Evolutionary conservation across 768 basidiomycete genomes (phyloP).

Genomic region (Fomitopsis serialis): DNA sequence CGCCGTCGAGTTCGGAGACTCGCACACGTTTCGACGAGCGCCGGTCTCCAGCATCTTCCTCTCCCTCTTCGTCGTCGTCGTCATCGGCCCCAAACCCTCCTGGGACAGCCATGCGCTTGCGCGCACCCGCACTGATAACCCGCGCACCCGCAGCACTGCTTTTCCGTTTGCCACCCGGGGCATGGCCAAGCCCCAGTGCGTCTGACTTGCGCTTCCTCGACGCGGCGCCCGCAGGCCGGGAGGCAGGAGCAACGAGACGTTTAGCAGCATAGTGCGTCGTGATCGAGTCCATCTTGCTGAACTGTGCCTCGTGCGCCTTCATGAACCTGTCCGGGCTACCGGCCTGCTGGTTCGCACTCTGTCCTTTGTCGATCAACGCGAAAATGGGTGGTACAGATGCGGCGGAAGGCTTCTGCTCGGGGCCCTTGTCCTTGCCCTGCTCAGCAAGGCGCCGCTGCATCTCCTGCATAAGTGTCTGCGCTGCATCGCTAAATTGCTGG

Average conservation of each 20-base stretch:
- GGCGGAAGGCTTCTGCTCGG: neutral
- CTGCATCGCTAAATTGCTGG: slow-evolving; percentile 59
- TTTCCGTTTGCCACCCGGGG: slow-evolving; percentile 17
- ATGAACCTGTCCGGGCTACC: slow-evolving; percentile 38
- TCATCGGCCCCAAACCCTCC: slow-evolving; percentile 56
- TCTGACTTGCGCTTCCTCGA: slow-evolving; percentile 47
- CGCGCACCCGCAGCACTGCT: slow-evolving; percentile 31
- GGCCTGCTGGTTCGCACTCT: neutral
- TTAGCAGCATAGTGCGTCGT: slow-evolving; percentile 44
- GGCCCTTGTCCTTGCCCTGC: neutral
- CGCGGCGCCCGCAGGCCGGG: slow-evolving; percentile 17
- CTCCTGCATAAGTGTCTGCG: slow-evolving; percentile 71
- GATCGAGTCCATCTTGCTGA: slow-evolving; percentile 78
- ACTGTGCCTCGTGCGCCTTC: slow-evolving; percentile 57
- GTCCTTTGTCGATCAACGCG: neutral
- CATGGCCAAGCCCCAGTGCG: slow-evolving; percentile 35
- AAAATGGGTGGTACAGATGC: neutral
- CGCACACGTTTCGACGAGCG: slow-evolving; percentile 42
- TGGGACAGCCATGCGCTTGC: slow-evolving; percentile 41
- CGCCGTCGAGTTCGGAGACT: slow-evolving; percentile 29
- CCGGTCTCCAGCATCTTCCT: slow-evolving; percentile 26
- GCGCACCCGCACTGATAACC: slow-evolving; percentile 43
- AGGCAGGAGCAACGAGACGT: slow-evolving; percentile 16
- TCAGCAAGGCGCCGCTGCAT: slow-evolving; percentile 70
- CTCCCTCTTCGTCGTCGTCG: slow-evolving; percentile 37